Conservation (phyloP, 352 stramenopile species). For the Phytopythium oedochilum region DNA sequence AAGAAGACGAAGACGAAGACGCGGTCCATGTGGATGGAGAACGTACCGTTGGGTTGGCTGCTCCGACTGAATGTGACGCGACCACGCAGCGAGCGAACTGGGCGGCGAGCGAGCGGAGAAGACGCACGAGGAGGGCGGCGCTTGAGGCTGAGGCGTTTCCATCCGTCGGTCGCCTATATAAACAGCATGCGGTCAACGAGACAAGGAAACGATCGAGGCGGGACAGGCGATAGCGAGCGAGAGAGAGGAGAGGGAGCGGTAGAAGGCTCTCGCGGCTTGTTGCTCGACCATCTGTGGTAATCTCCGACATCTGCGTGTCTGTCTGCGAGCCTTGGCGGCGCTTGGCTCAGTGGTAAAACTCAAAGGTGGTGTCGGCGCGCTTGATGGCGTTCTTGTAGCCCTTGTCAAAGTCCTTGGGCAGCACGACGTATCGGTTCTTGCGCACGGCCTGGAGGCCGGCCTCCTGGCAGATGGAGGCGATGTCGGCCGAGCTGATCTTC, state of each 20-base stretch:
- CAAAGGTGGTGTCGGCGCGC: conserved; percentile 97
- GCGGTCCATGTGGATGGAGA: no score
- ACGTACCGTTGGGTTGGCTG: neutral
- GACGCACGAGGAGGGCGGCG: neutral
- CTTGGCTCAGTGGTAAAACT: conserved; percentile 94
- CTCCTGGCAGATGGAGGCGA: conserved; percentile 98
- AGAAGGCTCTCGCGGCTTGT: no score
- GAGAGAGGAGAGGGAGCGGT: no score
- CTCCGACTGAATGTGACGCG: neutral
- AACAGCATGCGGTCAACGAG: no score
- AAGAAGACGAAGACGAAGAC: no score
- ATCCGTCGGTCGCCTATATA: no score
- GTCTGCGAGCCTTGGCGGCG: no score
- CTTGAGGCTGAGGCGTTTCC: no score
- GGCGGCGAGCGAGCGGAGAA: neutral
- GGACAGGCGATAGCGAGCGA: no score
- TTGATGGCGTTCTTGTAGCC: conserved; percentile 99
- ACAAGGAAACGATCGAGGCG: no score
- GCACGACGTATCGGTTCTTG: conserved; percentile 99
- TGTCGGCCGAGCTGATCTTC: conserved; percentile 99
- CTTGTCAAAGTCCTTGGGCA: conserved; percentile 99
- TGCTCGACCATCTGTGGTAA: no score
- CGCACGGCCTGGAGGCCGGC: conserved; percentile 98
- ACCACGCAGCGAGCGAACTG: neutral
- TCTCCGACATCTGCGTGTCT: no score